Conservation (phyloP, 83 land plant species). For the Picea abies region DNA sequence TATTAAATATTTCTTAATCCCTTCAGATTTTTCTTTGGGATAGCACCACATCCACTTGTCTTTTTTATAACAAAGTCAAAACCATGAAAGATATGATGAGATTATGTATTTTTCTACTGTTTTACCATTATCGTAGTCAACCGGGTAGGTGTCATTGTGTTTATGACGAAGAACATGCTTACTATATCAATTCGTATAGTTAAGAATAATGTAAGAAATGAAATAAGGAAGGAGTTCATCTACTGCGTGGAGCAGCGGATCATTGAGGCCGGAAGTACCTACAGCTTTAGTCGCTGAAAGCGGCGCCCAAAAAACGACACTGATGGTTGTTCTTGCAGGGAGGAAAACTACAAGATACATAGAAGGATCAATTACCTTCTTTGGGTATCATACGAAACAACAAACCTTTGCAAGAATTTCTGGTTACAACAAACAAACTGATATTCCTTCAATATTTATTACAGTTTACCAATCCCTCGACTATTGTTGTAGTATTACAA, state of each 20-base stretch:
- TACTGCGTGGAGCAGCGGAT: slow-evolving; percentile 34
- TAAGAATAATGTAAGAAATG: slow-evolving; percentile 51
- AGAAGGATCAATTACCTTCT: background rate
- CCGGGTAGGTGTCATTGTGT: too few relatives aligned
- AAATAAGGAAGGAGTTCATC: slow-evolving; percentile 32
- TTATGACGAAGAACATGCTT: too few relatives aligned
- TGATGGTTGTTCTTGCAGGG: slow-evolving; percentile 15
- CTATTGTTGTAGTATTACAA: slow-evolving; percentile 7
- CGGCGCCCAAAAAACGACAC: slow-evolving; percentile 50
- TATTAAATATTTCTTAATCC: too few relatives aligned
- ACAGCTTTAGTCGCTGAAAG: slow-evolving; percentile 50
- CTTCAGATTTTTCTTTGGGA: too few relatives aligned
- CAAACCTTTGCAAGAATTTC: slow-evolving; percentile 13
- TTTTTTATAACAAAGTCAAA: too few relatives aligned
- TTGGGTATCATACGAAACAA: slow-evolving; percentile 13
- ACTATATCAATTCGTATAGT: background rate
- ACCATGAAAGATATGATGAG: too few relatives aligned
- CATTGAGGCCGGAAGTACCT: slow-evolving; percentile 43
- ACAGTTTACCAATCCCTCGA: slow-evolving; percentile 21
- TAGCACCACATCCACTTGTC: too few relatives aligned
- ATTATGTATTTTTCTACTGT: too few relatives aligned
- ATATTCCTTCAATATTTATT: slow-evolving; percentile 4
- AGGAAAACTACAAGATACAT: slow-evolving; percentile 12
- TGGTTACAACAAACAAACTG: slow-evolving; percentile 18
- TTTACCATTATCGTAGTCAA: too few relatives aligned